A percentile compares a stretch with the other conserved stretches of the same genome.
Evolutionary conservation across 192 early-diverging fungal species (phyloP).

Genomic region (Mortierella antarctica): DNA sequence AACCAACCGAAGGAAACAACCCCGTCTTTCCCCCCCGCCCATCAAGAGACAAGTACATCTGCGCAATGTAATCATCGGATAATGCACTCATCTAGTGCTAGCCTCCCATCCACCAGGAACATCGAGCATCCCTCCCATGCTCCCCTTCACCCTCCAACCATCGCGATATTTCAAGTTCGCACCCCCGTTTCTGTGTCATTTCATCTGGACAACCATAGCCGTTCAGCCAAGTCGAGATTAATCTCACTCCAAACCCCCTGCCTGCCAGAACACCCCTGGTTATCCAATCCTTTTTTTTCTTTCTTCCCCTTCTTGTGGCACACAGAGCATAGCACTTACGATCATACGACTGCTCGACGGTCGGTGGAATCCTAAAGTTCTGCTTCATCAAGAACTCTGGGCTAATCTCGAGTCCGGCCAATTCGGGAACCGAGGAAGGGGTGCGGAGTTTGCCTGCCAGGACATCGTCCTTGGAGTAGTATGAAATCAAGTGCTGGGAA

Average conservation of each 20-base stretch:
- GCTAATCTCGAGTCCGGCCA: conserved; percentile 67
- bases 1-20: neutral
- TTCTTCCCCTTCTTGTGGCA: neutral
- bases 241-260: conserved; percentile 6
- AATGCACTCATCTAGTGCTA: no score
- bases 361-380: conserved; percentile 68
- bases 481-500: conserved; percentile 68
- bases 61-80: neutral
- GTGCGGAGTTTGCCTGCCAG: conserved; percentile 60
- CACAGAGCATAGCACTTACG: conserved; percentile 20
- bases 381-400: conserved; percentile 69
- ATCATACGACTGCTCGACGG: conserved; percentile 55
- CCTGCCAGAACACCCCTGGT: neutral
- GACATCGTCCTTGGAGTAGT: conserved; percentile 68
- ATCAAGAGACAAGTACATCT: neutral
- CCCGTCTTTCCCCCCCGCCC: neutral
- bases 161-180: conserved; percentile 1
- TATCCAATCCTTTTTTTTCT: neutral
- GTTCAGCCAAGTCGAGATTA: conserved; percentile 7
- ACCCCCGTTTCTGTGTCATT: neutral
- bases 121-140: neutral
- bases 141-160: neutral
- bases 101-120: neutral
- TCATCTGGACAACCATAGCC: neutral
- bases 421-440: conserved; percentile 63